Evolutionary conservation across 352 stramenopile genomes (phyloP).

Genomic region (Pythium phragmiticola): DNA sequence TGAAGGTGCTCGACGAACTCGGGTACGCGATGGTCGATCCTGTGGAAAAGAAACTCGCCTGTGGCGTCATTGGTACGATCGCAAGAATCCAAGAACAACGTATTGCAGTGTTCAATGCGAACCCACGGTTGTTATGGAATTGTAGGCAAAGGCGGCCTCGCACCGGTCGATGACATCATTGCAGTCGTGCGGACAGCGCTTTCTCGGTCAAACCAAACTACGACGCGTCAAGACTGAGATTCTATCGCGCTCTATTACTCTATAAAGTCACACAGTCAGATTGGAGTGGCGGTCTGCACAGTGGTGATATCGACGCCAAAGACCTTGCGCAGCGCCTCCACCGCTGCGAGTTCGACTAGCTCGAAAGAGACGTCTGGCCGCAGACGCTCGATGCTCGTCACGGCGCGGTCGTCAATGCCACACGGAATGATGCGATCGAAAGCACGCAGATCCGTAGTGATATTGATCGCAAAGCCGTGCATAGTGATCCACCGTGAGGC

Average conservation of each 20-base stretch:
- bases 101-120: background rate
- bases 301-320: conserved; percentile 68
- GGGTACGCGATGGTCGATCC: conserved; percentile 85
- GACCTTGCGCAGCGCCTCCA: conserved; percentile 63
- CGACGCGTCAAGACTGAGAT: background rate
- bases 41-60: conserved; percentile 93
- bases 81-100: background rate
- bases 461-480: conserved; percentile 98
- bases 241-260: background rate
- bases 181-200: conserved; percentile 8
- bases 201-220: background rate
- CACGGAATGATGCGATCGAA: conserved; percentile 98
- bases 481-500: conserved; percentile 97
- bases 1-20: conserved; percentile 56
- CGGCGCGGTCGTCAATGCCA: conserved; percentile 91
- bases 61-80: conserved; percentile 87
- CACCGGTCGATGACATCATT: conserved; percentile 25
- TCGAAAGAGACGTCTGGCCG: conserved; percentile 46
- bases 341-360: conserved; percentile 64
- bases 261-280: conserved; percentile 2
- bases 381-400: conserved; percentile 78
- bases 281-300: conserved; percentile 37
- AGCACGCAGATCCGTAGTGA: conserved; percentile 87
- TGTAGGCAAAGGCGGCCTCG: conserved; percentile 28
- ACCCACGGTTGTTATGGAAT: background rate